Percentiles rank a stretch among this genome's conserved stretches.
These are phyloP conservation scores for Mycena olivaceomarginata DNA, from an alignment of 768 basidiomycete genomes.

Conservation along the genomic window DNA sequence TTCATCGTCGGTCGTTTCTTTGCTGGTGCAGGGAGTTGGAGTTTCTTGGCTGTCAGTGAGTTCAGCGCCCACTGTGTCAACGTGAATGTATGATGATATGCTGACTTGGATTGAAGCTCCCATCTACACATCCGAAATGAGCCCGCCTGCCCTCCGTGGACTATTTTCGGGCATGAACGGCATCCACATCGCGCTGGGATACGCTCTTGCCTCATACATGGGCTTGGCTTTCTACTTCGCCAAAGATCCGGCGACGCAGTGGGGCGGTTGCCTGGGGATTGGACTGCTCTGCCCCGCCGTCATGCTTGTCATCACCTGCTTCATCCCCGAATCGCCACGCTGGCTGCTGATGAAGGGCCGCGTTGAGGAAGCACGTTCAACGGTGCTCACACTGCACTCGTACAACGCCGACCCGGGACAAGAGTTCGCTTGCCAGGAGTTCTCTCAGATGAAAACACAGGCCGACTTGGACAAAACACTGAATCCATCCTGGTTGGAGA, in stretches of 20 bases:
- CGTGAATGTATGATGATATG: slow-evolving; percentile 3
- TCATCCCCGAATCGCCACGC: slow-evolving; percentile 7
- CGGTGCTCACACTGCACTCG: slow-evolving; percentile 5
- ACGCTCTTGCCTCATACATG: slow-evolving; percentile 12
- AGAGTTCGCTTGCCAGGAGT: slow-evolving; percentile 13
- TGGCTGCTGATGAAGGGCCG: slow-evolving; percentile 11
- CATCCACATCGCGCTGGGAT: slow-evolving; percentile 13
- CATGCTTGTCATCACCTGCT: slow-evolving; percentile 6
- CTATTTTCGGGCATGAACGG: slow-evolving; percentile 13
- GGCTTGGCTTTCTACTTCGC: slow-evolving; percentile 15
- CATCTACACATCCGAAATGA: slow-evolving; percentile 14
- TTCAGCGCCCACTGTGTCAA: slow-evolving; percentile 10
- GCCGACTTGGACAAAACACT: slow-evolving; percentile 13
- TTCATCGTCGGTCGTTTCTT: slow-evolving; percentile 10
- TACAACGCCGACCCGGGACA: slow-evolving; percentile 3
- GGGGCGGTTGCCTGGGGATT: slow-evolving; percentile 1
- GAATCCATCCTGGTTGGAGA: slow-evolving; percentile 9
- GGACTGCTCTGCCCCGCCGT: neutral
- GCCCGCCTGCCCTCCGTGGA: slow-evolving; percentile 11
- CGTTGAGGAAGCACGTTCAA: slow-evolving; percentile 8
- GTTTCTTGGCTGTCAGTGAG: slow-evolving; percentile 6
- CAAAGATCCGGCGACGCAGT: slow-evolving; percentile 8
- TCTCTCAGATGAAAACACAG: slow-evolving; percentile 10
- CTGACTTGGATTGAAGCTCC: slow-evolving; percentile 9
- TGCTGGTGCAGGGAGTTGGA: slow-evolving; percentile 11